These are phyloP conservation scores for Clavariopsis aquatica DNA, from an alignment of 495 filamentous ascomycete species.

Conservation along the genomic window DNA sequence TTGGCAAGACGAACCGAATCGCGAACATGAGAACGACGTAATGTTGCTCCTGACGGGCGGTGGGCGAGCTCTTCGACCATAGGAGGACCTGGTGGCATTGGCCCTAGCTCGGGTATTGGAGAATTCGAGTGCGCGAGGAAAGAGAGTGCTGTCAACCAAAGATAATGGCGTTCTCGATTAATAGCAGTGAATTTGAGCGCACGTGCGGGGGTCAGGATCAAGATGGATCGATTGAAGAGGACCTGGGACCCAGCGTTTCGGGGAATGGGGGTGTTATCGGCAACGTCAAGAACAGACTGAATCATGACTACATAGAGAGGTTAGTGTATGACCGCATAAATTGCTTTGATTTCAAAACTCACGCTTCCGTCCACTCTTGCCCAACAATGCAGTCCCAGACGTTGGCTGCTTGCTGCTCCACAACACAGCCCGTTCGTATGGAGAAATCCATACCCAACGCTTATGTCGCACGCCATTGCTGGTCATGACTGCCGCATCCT, in stretches of 20 bases:
- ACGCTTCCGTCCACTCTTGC: slow-evolving; percentile 95
- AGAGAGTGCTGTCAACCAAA: slow-evolving; percentile 92
- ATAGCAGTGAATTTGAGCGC: slow-evolving; percentile 93
- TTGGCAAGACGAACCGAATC: slow-evolving; percentile 92
- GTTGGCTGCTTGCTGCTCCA: slow-evolving; percentile 98
- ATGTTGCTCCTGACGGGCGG: slow-evolving; percentile 23
- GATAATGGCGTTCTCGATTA: slow-evolving; percentile 81
- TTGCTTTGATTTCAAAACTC: slow-evolving; percentile 51
- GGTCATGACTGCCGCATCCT: slow-evolving; percentile 54
- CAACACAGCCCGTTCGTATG: slow-evolving; percentile 92
- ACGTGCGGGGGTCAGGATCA: slow-evolving; percentile 89
- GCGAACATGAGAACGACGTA: slow-evolving; percentile 69
- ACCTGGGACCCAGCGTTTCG: slow-evolving; percentile 59
- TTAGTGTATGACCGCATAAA: slow-evolving; percentile 25
- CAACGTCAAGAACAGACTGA: slow-evolving; percentile 94
- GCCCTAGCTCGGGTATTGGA: slow-evolving; percentile 27
- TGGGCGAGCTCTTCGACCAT: slow-evolving; percentile 17
- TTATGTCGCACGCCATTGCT: slow-evolving; percentile 75
- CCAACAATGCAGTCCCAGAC: slow-evolving; percentile 81
- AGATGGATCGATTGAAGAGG: slow-evolving; percentile 88
- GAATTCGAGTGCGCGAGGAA: slow-evolving; percentile 88
- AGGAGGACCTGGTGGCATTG: slow-evolving; percentile 38
- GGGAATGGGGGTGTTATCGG: slow-evolving; percentile 87
- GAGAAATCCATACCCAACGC: slow-evolving; percentile 97
- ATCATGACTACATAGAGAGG: slow-evolving; percentile 68